These are phyloP conservation scores for Dissophora globulifera DNA, from an alignment of 192 early-diverging fungal species.

Conservation along the genomic window DNA sequence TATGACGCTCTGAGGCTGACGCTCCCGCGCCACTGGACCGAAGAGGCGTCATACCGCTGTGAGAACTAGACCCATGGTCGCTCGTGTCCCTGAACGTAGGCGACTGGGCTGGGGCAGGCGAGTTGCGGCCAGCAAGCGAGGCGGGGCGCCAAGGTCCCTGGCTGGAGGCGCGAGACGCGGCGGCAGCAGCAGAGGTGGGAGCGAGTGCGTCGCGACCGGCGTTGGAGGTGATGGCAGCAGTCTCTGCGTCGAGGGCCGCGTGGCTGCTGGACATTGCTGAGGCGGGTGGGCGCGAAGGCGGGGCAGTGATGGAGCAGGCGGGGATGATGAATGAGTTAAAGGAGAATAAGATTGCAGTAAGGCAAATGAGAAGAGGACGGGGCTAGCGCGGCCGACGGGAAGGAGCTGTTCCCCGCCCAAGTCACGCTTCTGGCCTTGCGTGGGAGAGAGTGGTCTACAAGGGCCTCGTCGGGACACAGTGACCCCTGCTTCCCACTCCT, in stretches of 20 bases:
- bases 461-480: no score
- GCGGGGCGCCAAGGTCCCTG: constrained; percentile 39
- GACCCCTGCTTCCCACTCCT: no score
- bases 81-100: constrained; percentile 11
- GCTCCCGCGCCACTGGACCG: background rate
- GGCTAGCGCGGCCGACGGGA: no score
- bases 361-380: background rate
- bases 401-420: no score
- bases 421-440: no score
- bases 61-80: background rate
- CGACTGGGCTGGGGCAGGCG: constrained; percentile 21
- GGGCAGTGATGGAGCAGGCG: background rate
- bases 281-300: background rate
- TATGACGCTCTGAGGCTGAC: background rate
- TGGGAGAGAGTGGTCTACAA: no score
- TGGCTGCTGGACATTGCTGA: background rate
- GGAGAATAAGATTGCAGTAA: background rate
- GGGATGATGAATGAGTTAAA: background rate
- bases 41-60: constrained; percentile 11
- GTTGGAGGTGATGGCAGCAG: no score
- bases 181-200: background rate
- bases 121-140: constrained; percentile 33
- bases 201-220: background rate
- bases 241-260: background rate
- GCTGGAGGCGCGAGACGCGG: background rate